Evolutionary conservation across 306 rosid genomes (phyloP).

Genomic region (Rosa rugosa): DNA sequence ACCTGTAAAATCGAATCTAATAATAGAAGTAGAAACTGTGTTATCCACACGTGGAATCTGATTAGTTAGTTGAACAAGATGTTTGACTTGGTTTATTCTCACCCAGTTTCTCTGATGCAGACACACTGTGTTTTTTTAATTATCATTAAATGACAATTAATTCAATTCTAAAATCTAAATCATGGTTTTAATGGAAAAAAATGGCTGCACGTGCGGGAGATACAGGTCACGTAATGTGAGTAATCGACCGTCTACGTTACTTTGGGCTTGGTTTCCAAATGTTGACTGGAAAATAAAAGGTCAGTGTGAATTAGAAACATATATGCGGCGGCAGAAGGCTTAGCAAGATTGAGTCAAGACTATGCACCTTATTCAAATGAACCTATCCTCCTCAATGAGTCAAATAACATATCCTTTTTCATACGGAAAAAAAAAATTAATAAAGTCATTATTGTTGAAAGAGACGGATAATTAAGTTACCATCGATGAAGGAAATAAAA

Average conservation of each 20-base stretch:
- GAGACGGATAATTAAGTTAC: neutral
- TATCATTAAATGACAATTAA: neutral
- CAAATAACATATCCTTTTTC: neutral
- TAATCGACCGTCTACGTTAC: neutral
- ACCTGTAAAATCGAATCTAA: neutral
- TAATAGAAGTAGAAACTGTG: neutral
- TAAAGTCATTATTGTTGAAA: neutral
- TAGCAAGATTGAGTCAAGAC: neutral
- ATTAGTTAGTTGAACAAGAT: neutral
- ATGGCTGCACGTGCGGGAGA: neutral
- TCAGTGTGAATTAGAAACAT: neutral
- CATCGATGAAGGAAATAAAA: neutral
- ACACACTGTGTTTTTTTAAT: neutral
- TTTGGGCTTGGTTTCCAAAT: neutral
- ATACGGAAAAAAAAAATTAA: neutral
- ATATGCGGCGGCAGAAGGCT: neutral
- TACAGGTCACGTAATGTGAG: neutral
- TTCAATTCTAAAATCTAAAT: neutral
- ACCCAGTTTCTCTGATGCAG: neutral
- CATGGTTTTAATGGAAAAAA: neutral
- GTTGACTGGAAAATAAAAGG: neutral
- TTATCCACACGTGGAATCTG: constrained; percentile 3
- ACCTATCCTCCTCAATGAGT: neutral
- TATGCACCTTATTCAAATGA: neutral
- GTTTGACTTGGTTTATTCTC: neutral